Conservation (phyloP, 768 basidiomycete genomes). For the Macrolepiota albuminosa region DNA sequence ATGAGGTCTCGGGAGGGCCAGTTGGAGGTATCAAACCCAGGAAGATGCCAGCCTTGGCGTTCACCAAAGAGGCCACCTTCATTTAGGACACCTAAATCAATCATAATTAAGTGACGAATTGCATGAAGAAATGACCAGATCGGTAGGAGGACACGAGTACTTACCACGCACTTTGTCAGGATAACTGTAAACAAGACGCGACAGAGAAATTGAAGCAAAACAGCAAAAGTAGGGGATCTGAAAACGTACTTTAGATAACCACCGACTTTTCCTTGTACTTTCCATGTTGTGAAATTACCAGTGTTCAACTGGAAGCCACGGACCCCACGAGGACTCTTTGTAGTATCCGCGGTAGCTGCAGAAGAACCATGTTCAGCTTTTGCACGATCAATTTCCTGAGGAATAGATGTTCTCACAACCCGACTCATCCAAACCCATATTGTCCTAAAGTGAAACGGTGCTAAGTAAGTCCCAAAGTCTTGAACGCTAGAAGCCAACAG, state of each 20-base stretch:
- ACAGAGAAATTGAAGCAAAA: not conserved
- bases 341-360: conserved; percentile 40
- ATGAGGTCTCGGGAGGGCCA: conserved; percentile 58
- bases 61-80: conserved; percentile 74
- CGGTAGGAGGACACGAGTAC: not conserved
- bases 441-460: conserved; percentile 46
- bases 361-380: not conserved
- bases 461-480: not conserved
- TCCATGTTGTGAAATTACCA: conserved; percentile 61
- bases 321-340: conserved; percentile 75
- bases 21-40: conserved; percentile 56
- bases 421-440: conserved; percentile 74
- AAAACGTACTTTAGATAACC: conserved; percentile 54
- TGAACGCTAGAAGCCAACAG: not conserved
- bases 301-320: conserved; percentile 68
- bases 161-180: conserved; percentile 59
- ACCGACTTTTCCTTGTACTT: conserved; percentile 73
- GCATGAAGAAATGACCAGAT: not conserved
- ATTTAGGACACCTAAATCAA: conserved; percentile 47
- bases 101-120: not conserved
- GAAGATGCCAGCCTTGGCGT: conserved; percentile 70
- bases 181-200: conserved; percentile 38
- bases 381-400: not conserved
- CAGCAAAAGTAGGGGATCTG: not conserved
- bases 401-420: conserved; percentile 29